Conservation (phyloP, 495 filamentous ascomycete genomes). For the Echria macrotheca region DNA sequence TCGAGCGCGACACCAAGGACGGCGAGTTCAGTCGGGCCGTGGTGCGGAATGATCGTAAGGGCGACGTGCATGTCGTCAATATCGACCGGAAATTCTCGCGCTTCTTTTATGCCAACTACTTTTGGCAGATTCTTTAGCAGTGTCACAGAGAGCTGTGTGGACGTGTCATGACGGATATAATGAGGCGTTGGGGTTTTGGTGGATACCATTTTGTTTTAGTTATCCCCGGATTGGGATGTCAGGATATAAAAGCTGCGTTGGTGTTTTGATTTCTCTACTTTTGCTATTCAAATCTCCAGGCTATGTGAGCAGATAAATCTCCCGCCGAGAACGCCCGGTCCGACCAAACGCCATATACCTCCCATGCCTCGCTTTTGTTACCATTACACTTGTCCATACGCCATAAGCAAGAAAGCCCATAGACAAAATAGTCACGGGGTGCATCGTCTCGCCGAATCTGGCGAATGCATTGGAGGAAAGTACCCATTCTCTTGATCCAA, state of each 20-base stretch:
- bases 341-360: too few species aligned
- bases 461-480: background rate
- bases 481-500: conserved; percentile 1
- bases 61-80: conserved; percentile 91
- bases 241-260: too few species aligned
- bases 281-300: too few species aligned
- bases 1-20: conserved; percentile 68
- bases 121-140: conserved; percentile 76
- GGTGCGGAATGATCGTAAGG: conserved; percentile 78
- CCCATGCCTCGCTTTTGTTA: too few species aligned
- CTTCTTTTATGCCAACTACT: conserved; percentile 92
- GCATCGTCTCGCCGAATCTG: background rate
- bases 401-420: too few species aligned
- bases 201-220: conserved; percentile 2
- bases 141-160: background rate
- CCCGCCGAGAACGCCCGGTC: too few species aligned
- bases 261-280: too few species aligned
- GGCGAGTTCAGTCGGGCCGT: conserved; percentile 79
- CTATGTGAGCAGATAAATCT: too few species aligned
- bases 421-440: too few species aligned
- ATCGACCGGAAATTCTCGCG: conserved; percentile 86
- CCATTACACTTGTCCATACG: too few species aligned
- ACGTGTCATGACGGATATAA: background rate
- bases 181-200: background rate
- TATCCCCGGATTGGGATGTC: too few species aligned